These are phyloP conservation scores for Puccinia polysora DNA, from an alignment of 1,284 basidiomycete genomes.

Conservation along the genomic window DNA sequence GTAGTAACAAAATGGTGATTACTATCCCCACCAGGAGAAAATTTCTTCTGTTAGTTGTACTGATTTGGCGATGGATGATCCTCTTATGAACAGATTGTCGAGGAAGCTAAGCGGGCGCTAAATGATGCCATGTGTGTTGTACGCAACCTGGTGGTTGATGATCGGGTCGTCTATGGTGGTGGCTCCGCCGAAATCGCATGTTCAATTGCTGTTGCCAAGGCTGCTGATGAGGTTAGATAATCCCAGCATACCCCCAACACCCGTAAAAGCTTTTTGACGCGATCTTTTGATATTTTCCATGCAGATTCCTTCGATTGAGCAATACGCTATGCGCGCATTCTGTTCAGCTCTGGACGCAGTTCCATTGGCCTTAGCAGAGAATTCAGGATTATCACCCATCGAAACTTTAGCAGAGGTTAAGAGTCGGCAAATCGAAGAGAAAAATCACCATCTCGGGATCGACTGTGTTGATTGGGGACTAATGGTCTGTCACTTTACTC, in stretches of 20 bases:
- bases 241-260: neutral
- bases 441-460: constrained; percentile 78
- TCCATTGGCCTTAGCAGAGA: constrained; percentile 92
- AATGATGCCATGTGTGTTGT: constrained; percentile 98
- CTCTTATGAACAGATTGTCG: constrained; percentile 72
- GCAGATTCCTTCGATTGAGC: constrained; percentile 90
- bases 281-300: neutral
- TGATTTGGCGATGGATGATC: no score
- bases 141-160: constrained; percentile 88
- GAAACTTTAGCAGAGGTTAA: constrained; percentile 93
- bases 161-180: constrained; percentile 95
- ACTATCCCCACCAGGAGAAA: no score
- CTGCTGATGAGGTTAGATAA: constrained; percentile 74
- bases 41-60: no score
- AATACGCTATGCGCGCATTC: constrained; percentile 99
- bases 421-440: constrained; percentile 84
- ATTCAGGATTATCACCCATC: constrained; percentile 92
- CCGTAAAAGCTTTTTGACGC: neutral
- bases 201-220: constrained; percentile 83
- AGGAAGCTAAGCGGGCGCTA: constrained; percentile 93
- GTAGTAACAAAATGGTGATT: constrained; percentile 96
- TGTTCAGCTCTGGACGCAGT: constrained; percentile 86
- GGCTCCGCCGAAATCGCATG: constrained; percentile 96
- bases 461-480: constrained; percentile 81
- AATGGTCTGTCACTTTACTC: constrained; percentile 63